Base-by-base conservation (phyloP, 257 asterid species). In the Apocynum venetum region DNA sequence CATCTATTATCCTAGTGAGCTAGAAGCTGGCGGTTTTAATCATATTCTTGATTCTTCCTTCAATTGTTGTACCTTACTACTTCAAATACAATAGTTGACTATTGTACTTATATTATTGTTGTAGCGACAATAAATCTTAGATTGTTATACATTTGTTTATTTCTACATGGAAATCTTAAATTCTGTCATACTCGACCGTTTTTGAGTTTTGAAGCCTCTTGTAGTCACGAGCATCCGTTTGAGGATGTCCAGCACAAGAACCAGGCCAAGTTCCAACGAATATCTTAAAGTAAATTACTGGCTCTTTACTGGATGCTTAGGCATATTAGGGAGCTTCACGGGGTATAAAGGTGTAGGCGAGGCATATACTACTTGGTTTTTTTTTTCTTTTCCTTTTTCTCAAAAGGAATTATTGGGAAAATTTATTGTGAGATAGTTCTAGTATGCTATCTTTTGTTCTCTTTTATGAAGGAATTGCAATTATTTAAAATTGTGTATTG, bases 1-100 rank as follows among this genome's bases (percentile, higher is more conserved):
- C 97, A 52, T 83, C 97, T 65, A 79, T 93, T 80, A 12, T 92
- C 76, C 83, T 86, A 12, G 56, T 57, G 43, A 19, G 0, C 47
- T 80, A 75, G 20, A 15, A 12, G 17, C 51, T 35, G 36, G 8
- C 56, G 41, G 11, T 51, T 52, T 20, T 2, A 13, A 38, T 13
- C 8, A 6, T 1, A 6, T 12, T 53, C 76, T 38, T 75, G n/a
- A 38, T 64, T 41, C 9, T 51, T n/a, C 57, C 44, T 49, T 7
- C 8, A 15, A 67, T 43, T 43, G 38, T 43, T 40, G 36, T 68
- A 43, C 1, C 4, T 14, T 14, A 0, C 11, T 40, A 36, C 6
- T 66, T 40, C 19, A n/a, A 14, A 44, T 25, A 52, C 25, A n/a
- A 43, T 9, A 36, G 3, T 56, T 6, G 25, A 15, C 4, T 44